Conservation (phyloP, 768 basidiomycete species). For the Boletus subcaerulescens region DNA sequence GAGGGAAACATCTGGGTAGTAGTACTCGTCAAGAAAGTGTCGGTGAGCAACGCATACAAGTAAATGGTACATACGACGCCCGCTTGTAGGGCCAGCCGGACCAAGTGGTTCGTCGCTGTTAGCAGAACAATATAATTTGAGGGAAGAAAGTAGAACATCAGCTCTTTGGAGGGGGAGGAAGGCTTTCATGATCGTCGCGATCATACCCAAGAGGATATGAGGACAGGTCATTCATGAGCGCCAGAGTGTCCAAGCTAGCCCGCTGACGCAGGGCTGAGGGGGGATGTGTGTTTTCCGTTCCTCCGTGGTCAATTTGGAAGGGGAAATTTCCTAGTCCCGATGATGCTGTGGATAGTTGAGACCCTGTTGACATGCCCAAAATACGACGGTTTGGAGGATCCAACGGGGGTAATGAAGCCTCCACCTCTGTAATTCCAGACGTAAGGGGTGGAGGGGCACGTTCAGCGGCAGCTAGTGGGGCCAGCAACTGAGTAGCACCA, state of each 20-base stretch:
- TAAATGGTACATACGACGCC: slow-evolving; percentile 28
- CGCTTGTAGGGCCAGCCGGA: slow-evolving; percentile 29
- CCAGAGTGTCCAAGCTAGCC: slow-evolving; percentile 83
- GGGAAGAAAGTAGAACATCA: slow-evolving; percentile 11
- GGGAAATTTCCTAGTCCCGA: slow-evolving; percentile 83
- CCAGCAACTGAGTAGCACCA: slow-evolving; percentile 18
- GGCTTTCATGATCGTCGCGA: slow-evolving; percentile 29
- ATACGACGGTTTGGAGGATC: slow-evolving; percentile 52
- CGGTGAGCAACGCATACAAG: slow-evolving; percentile 23
- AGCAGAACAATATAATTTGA: slow-evolving; percentile 4
- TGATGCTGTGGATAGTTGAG: slow-evolving; percentile 74
- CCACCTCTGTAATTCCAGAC: slow-evolving; percentile 24
- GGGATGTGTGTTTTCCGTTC: slow-evolving; percentile 30
- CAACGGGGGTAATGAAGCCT: slow-evolving; percentile 34
- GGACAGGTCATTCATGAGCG: slow-evolving; percentile 76
- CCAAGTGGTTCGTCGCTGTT: slow-evolving; percentile 11
- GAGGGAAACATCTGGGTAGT: not conserved
- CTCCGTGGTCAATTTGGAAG: slow-evolving; percentile 77
- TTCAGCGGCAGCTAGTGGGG: not conserved
- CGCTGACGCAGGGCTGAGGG: slow-evolving; percentile 53
- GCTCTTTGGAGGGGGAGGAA: slow-evolving; percentile 25
- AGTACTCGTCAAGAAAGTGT: slow-evolving; percentile 16
- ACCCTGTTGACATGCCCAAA: slow-evolving; percentile 72
- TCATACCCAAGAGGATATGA: slow-evolving; percentile 83
- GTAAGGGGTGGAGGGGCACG: not conserved